Percentiles rank a stretch among this genome's conserved stretches.
Conservation (phyloP, 345 rosid genomes). For the Syzygium aqueum region DNA sequence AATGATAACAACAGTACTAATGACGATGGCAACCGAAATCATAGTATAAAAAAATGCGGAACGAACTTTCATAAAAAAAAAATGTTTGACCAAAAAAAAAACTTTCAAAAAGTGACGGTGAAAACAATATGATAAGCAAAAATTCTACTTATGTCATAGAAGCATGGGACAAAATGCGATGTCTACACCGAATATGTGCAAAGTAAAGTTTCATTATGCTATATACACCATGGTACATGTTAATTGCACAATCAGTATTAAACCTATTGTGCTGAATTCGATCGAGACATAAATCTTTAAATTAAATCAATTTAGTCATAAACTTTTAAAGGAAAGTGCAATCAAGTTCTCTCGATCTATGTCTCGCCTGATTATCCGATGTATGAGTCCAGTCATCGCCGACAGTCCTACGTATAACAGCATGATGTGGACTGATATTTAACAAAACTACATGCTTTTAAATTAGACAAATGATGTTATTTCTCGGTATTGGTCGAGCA, state of each 20-base stretch:
- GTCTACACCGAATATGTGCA: not conserved
- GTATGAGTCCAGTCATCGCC: not conserved
- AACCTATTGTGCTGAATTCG: not conserved
- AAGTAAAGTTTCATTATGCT: not conserved
- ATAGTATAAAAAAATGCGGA: not conserved
- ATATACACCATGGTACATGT: not conserved
- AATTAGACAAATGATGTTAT: not conserved
- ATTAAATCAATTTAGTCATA: accelerated
- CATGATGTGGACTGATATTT: not conserved
- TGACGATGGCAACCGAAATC: not conserved
- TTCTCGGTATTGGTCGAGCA: not conserved
- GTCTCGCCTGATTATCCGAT: not conserved
- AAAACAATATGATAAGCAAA: not conserved
- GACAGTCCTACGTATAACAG: not conserved
- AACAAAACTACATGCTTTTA: not conserved
- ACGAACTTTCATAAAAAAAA: not conserved
- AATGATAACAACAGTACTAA: not conserved
- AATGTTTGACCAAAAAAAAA: too few species aligned
- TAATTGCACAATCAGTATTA: accelerated
- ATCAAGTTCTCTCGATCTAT: accelerated
- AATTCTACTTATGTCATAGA: not conserved
- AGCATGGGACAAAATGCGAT: not conserved
- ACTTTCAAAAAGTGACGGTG: not conserved
- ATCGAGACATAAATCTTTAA: accelerated
- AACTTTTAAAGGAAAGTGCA: not conserved